A percentile compares a stretch with the other conserved stretches of the same genome.
Evolutionary conservation across 2,329 filamentous ascomycete genomes (phyloP).

Genomic region (Colletotrichum acutatum): DNA sequence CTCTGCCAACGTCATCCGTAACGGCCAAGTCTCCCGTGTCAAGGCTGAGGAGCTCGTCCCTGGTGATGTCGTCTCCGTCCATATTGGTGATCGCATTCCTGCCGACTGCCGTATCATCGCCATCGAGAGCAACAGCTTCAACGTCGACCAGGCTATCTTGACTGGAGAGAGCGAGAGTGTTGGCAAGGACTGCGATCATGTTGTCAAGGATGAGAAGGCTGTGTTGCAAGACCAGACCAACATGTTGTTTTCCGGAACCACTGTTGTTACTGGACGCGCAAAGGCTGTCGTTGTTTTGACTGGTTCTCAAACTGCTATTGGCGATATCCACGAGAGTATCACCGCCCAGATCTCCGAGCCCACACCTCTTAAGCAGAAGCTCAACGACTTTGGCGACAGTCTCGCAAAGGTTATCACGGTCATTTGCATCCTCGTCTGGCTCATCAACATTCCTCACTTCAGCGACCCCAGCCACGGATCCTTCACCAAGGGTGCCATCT

Average conservation of each 20-base stretch:
- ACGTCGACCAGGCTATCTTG: conserved; percentile 94
- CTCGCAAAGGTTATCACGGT: conserved; percentile 98
- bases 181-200: conserved; percentile 77
- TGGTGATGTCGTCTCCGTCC: conserved; percentile 88
- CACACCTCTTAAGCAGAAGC: conserved; percentile 96
- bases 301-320: conserved; percentile 91
- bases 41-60: conserved; percentile 98
- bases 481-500: conserved; percentile 97
- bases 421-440: conserved; percentile 96
- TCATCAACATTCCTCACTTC: conserved; percentile 99
- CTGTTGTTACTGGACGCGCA: conserved; percentile 93
- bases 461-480: conserved; percentile 92
- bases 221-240: conserved; percentile 98
- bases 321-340: conserved; percentile 99
- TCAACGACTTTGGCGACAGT: conserved; percentile 97
- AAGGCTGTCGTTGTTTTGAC: conserved; percentile 92
- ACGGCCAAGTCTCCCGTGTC: conserved; percentile 82
- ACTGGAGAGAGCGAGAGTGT: conserved; percentile 99
- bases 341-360: conserved; percentile 97
- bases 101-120: conserved; percentile 91
- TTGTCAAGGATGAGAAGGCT: conserved; percentile 81
- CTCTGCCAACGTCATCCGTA: conserved; percentile 91
- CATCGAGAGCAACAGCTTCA: conserved; percentile 97
- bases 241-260: conserved; percentile 98
- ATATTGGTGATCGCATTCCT: conserved; percentile 92